Conservation (phyloP, 306 rosid species). For the Cicer pinnatifidum region DNA sequence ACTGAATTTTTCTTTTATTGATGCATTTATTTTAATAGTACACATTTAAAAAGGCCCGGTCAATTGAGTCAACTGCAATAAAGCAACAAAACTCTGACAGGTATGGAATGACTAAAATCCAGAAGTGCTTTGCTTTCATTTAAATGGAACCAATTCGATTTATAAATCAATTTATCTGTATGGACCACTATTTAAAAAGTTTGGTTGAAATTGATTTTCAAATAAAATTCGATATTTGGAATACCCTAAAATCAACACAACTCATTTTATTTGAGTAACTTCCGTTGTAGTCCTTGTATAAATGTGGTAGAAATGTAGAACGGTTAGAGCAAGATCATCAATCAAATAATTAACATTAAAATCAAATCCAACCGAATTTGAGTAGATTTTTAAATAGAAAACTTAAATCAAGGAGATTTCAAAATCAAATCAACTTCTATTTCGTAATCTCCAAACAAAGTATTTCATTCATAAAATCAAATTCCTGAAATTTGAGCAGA, state of each 20-base stretch:
- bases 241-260: conserved; percentile 8
- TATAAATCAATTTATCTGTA: conserved; percentile 10
- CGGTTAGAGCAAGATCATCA: background rate
- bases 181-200: background rate
- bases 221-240: conserved; percentile 17
- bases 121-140: conserved; percentile 18
- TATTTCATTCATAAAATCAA: conserved; percentile 26
- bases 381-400: conserved; percentile 8
- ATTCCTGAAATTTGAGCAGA: conserved; percentile 21
- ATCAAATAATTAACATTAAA: conserved; percentile 19
- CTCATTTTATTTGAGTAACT: conserved; percentile 24
- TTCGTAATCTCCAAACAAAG: conserved; percentile 8
- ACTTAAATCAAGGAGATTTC: conserved; percentile 17
- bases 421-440: conserved; percentile 28
- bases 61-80: conserved; percentile 35
- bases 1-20: conserved; percentile 25
- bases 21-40: conserved; percentile 27
- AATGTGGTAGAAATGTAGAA: conserved; percentile 24
- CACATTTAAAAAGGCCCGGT: conserved; percentile 1
- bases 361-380: conserved; percentile 4
- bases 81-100: conserved; percentile 20
- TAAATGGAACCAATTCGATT: conserved; percentile 21
- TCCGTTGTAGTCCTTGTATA: conserved; percentile 19
- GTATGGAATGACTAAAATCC: conserved; percentile 26
- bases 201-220: conserved; percentile 22